phyloP scores from a whole-genome alignment of 768 basidiomycete genomes.

The Symmetrospora coprosmae region DNA sequence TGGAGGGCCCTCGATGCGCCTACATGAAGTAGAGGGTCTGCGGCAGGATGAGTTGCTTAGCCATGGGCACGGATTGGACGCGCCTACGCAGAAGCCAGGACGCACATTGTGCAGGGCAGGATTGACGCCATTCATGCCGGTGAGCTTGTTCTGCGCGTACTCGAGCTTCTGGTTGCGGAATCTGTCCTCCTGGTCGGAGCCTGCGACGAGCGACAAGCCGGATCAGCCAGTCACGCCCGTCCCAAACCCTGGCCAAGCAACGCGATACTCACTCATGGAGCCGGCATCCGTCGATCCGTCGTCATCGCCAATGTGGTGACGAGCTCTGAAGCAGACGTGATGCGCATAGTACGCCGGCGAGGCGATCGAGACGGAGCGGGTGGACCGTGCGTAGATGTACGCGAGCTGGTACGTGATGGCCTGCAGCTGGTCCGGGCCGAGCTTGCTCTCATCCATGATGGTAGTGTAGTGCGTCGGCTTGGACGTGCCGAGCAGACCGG shows the following conservation, averaged over 20 bases:
- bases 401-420: constrained; percentile 53
- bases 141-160: too few species aligned
- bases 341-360: constrained; percentile 5
- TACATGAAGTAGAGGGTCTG: too few species aligned
- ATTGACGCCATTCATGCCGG: too few species aligned
- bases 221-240: too few species aligned
- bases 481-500: constrained; percentile 23
- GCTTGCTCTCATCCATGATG: constrained; percentile 48
- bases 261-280: too few species aligned
- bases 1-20: too few species aligned
- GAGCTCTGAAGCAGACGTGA: not conserved
- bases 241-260: too few species aligned
- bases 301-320: not conserved
- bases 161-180: not conserved
- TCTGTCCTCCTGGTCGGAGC: not conserved
- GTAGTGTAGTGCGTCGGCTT: constrained; percentile 16
- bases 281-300: not conserved
- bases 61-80: too few species aligned
- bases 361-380: constrained; percentile 44
- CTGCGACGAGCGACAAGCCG: too few species aligned
- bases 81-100: too few species aligned
- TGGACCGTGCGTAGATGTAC: constrained; percentile 67
- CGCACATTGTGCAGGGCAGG: too few species aligned
- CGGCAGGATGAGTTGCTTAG: too few species aligned
- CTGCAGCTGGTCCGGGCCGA: constrained; percentile 61